phyloP scores from a whole-genome alignment of 2,329 filamentous ascomycete species.

The Celoporthe dispersa region DNA sequence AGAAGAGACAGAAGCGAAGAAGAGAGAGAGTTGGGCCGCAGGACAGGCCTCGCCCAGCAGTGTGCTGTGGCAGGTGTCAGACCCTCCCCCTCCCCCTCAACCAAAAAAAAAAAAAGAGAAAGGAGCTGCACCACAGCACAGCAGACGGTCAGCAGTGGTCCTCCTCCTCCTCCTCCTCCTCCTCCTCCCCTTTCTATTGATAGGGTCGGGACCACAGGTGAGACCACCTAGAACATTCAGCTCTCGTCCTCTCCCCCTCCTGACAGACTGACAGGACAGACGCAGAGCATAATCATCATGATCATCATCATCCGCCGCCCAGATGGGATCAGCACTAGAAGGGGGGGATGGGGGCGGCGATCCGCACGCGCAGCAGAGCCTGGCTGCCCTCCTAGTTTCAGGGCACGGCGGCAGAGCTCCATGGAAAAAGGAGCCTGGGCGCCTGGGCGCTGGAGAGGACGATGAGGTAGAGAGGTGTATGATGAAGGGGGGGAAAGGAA shows the following conservation, averaged over 20 bases:
- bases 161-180: not conserved
- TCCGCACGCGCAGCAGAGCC: not conserved
- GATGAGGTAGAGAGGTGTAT: not conserved
- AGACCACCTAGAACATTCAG: not conserved
- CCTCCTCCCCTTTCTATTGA: not conserved
- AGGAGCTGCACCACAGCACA: not conserved
- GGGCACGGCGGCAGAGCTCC: not conserved
- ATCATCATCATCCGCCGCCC: not conserved
- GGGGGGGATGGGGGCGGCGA: not conserved
- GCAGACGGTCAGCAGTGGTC: not conserved
- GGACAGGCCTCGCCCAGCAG: not conserved
- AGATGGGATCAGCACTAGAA: constrained; percentile 1
- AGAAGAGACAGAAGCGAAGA: no score
- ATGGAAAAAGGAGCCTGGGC: not conserved
- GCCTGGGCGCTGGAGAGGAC: not conserved
- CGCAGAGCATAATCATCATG: not conserved
- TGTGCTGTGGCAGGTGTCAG: not conserved
- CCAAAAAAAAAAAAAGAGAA: no score
- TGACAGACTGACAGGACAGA: not conserved
- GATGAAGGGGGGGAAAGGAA: not conserved
- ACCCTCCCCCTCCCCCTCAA: no score
- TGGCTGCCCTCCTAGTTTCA: not conserved
- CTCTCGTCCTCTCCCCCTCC: not conserved
- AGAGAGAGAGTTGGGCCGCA: not conserved
- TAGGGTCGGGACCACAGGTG: not conserved